phyloP scores from a whole-genome alignment of 495 filamentous ascomycete genomes.

The Jackrogersella minutella region DNA sequence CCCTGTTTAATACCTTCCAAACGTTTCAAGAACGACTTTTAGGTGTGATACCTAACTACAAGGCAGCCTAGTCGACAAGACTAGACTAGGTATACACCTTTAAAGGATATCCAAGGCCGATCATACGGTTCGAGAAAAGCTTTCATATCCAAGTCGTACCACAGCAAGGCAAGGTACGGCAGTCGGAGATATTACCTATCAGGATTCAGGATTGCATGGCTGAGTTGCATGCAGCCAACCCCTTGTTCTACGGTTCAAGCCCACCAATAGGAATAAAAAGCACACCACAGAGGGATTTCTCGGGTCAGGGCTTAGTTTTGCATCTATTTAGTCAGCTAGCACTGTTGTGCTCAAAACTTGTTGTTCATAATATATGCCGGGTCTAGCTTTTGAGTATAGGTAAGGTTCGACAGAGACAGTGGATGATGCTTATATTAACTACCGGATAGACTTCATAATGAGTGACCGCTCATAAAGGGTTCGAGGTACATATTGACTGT shows the following conservation, averaged over 20 bases:
- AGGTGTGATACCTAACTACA: slow-evolving; percentile 1
- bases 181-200: slow-evolving; percentile 21
- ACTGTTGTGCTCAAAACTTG: not conserved
- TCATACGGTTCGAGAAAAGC: slow-evolving; percentile 9
- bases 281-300: not conserved
- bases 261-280: not conserved
- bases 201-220: slow-evolving; percentile 13
- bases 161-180: not conserved
- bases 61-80: not conserved
- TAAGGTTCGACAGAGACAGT: too few relatives aligned
- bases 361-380: too few relatives aligned
- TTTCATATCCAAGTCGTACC: not conserved
- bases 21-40: slow-evolving; percentile 12
- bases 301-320: not conserved
- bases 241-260: not conserved
- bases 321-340: not conserved
- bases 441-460: not conserved
- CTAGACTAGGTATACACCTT: not conserved
- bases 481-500: not conserved
- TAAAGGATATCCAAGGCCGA: slow-evolving; percentile 1
- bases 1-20: slow-evolving; percentile 6
- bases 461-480: not conserved
- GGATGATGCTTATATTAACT: not conserved
- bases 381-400: too few relatives aligned
- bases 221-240: slow-evolving; percentile 10